phyloP scores from a whole-genome alignment of 306 rosid species.

The Medicago lupulina region DNA sequence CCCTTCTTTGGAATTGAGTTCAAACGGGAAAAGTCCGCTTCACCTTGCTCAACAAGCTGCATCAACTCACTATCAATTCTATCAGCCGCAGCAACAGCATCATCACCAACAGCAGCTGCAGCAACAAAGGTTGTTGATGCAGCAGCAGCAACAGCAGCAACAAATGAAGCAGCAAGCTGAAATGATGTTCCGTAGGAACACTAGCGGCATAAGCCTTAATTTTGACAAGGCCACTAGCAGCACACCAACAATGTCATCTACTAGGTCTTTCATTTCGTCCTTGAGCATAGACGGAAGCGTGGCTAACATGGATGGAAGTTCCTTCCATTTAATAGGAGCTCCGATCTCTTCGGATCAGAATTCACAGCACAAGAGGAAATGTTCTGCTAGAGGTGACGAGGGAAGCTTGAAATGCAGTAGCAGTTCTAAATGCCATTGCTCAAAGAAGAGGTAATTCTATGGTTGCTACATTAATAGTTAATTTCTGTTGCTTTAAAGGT shows the following conservation, averaged over 20 bases:
- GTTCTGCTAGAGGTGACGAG: constrained; percentile 85
- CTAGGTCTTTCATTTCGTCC: constrained; percentile 91
- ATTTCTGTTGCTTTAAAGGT: constrained; percentile 27
- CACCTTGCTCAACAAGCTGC: constrained; percentile 59
- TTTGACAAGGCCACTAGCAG: constrained; percentile 91
- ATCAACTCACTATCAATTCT: constrained; percentile 63
- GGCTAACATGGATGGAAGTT: constrained; percentile 78
- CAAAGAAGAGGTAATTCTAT: constrained; percentile 81
- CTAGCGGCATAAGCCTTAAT: constrained; percentile 79
- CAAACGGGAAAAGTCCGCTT: constrained; percentile 73
- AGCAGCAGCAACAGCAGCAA: constrained; percentile 40
- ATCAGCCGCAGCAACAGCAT: constrained; percentile 51
- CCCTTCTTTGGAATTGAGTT: constrained; percentile 72
- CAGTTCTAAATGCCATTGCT: constrained; percentile 94
- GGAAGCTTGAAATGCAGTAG: constrained; percentile 89
- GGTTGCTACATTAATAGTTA: not conserved
- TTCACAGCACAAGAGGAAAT: constrained; percentile 88
- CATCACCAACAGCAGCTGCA: constrained; percentile 53
- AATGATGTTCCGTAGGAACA: constrained; percentile 76
- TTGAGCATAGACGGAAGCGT: constrained; percentile 96
- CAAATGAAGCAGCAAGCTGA: constrained; percentile 78
- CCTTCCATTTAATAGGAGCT: constrained; percentile 86
- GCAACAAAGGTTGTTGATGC: constrained; percentile 64
- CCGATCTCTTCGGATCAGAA: constrained; percentile 82
- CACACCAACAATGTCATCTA: constrained; percentile 94